phyloP scores from a whole-genome alignment of 2,329 filamentous ascomycete genomes.

The Trichoderma pleuroti region DNA sequence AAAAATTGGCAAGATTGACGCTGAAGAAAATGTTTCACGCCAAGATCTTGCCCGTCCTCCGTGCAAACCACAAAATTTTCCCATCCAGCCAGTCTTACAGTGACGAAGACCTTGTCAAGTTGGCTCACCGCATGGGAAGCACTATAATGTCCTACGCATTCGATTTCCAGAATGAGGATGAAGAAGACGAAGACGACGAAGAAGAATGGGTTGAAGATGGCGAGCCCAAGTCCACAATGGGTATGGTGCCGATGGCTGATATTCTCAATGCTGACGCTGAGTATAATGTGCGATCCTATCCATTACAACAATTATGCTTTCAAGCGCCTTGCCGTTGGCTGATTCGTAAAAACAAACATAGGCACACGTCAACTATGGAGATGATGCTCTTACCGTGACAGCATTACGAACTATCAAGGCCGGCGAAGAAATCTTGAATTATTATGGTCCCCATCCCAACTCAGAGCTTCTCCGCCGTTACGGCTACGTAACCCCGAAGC shows the following conservation, averaged over 20 bases:
- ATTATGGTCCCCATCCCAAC: slow-evolving; percentile 81
- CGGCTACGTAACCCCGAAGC: slow-evolving; percentile 78
- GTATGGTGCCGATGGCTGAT: slow-evolving; percentile 88
- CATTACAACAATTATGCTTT: not conserved
- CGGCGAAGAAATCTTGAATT: slow-evolving; percentile 79
- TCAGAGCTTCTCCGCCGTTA: slow-evolving; percentile 81
- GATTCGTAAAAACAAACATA: slow-evolving; percentile 26
- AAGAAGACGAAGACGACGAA: slow-evolving; percentile 56
- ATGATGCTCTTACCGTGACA: slow-evolving; percentile 63
- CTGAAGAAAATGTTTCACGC: slow-evolving; percentile 65
- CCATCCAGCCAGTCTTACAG: slow-evolving; percentile 31
- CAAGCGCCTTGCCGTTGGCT: not conserved
- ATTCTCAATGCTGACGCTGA: slow-evolving; percentile 85
- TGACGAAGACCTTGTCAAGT: slow-evolving; percentile 45
- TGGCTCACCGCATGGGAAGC: slow-evolving; percentile 78
- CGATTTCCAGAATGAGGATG: slow-evolving; percentile 63
- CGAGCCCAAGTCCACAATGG: slow-evolving; percentile 60
- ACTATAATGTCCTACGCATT: slow-evolving; percentile 93
- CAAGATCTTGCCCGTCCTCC: slow-evolving; percentile 50
- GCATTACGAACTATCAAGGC: slow-evolving; percentile 63
- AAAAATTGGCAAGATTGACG: slow-evolving; percentile 72
- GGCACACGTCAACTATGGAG: slow-evolving; percentile 54
- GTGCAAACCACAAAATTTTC: slow-evolving; percentile 45
- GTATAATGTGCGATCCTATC: slow-evolving; percentile 62
- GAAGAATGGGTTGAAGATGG: slow-evolving; percentile 65